Evolutionary conservation across 495 filamentous ascomycete genomes (phyloP).

Genomic region (Hamigera avellanea): DNA sequence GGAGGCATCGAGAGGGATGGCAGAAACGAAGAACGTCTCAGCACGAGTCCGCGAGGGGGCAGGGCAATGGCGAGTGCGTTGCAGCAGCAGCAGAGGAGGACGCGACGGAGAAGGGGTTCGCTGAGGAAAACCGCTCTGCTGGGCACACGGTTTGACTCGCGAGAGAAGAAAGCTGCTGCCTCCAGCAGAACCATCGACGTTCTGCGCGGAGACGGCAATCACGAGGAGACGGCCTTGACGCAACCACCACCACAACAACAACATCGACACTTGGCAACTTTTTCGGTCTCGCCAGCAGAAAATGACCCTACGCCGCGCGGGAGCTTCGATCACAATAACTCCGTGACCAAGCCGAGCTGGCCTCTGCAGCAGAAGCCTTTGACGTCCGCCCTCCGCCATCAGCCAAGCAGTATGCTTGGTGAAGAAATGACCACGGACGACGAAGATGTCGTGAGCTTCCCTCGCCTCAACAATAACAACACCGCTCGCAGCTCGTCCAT

Average conservation of each 20-base stretch:
- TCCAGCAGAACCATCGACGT: slow-evolving; percentile 28
- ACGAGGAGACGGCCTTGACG: not conserved
- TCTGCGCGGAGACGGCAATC: slow-evolving; percentile 28
- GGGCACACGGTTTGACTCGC: slow-evolving; percentile 45
- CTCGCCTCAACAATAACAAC: slow-evolving; percentile 18
- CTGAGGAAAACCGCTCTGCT: slow-evolving; percentile 70
- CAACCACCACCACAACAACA: slow-evolving; percentile 5
- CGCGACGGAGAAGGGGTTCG: slow-evolving; percentile 65
- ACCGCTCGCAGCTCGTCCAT: slow-evolving; percentile 8
- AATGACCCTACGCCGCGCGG: slow-evolving; percentile 9
- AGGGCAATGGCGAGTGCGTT: slow-evolving; percentile 43
- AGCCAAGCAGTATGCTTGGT: slow-evolving; percentile 38
- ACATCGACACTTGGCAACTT: slow-evolving; percentile 1
- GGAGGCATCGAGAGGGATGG: slow-evolving; percentile 32
- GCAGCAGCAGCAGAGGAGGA: slow-evolving; percentile 54
- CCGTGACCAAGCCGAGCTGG: slow-evolving; percentile 13
- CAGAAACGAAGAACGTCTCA: slow-evolving; percentile 21
- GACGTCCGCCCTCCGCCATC: slow-evolving; percentile 12
- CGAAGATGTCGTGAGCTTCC: slow-evolving; percentile 57
- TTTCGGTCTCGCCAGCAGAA: not conserved
- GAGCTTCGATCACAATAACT: slow-evolving; percentile 11
- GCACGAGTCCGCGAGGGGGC: slow-evolving; percentile 23
- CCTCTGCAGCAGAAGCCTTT: slow-evolving; percentile 13
- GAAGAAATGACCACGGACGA: slow-evolving; percentile 71
- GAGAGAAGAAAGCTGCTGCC: slow-evolving; percentile 32